Evolutionary conservation across 352 stramenopile species (phyloP).

Genomic region (Discostella stelligera): DNA sequence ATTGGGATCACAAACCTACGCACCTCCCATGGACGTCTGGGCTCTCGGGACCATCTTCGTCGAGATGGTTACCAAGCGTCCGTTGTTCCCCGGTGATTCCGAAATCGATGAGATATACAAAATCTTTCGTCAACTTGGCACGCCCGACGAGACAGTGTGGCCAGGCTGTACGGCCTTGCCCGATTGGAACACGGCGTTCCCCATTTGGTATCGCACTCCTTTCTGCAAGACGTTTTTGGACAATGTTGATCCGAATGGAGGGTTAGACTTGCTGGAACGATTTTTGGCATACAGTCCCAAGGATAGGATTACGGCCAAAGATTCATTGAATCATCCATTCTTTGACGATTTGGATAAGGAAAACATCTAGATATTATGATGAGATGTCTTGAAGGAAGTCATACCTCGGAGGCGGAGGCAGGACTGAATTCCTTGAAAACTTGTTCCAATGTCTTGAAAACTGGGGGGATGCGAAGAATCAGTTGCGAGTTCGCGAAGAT

Average conservation of each 20-base stretch:
- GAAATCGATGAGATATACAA: slow-evolving; percentile 99
- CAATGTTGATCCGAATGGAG: slow-evolving; percentile 74
- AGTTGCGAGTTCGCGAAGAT: neutral
- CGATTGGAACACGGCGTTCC: slow-evolving; percentile 97
- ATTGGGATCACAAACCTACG: slow-evolving; percentile 90
- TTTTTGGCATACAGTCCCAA: slow-evolving; percentile 88
- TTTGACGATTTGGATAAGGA: slow-evolving; percentile 91
- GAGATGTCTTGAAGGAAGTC: neutral
- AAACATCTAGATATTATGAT: slow-evolving; percentile 37
- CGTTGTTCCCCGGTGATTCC: slow-evolving; percentile 89
- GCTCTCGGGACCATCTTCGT: slow-evolving; percentile 88
- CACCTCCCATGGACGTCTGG: slow-evolving; percentile 88
- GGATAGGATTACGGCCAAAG: slow-evolving; percentile 89
- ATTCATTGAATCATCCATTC: slow-evolving; percentile 95
- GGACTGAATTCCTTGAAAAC: neutral
- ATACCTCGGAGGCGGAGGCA: neutral
- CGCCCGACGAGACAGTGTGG: slow-evolving; percentile 95
- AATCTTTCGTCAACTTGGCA: slow-evolving; percentile 97
- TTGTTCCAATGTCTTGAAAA: too few species aligned
- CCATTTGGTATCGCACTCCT: slow-evolving; percentile 90
- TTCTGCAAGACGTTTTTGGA: slow-evolving; percentile 69
- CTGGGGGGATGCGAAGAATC: neutral
- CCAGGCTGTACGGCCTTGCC: slow-evolving; percentile 93
- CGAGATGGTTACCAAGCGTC: slow-evolving; percentile 88
- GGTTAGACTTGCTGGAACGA: slow-evolving; percentile 86